Conservation (phyloP, 129 eudicot genomes). For the Heracleum sosnowskyi region DNA sequence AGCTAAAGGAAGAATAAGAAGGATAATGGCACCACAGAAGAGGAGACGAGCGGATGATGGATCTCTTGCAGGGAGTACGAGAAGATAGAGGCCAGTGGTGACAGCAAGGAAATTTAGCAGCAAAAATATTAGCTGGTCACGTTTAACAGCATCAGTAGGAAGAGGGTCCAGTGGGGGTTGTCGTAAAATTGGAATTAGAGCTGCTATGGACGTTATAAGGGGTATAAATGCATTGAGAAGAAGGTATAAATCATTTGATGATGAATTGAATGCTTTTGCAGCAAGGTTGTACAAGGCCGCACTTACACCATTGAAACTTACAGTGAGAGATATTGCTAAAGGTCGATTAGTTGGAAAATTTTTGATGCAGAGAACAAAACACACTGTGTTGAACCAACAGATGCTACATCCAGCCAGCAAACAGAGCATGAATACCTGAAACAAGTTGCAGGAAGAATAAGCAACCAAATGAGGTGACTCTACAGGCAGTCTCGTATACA, state of each 20-base stretch:
- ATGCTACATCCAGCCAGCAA: conserved; percentile 88
- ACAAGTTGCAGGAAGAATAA: not conserved
- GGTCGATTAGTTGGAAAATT: conserved; percentile 58
- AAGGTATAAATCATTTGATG: conserved; percentile 49
- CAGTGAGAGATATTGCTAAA: conserved; percentile 70
- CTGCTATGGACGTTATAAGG: conserved; percentile 45
- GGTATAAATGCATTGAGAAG: conserved; percentile 73
- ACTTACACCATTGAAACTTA: conserved; percentile 86
- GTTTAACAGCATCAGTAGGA: conserved; percentile 24
- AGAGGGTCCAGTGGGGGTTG: conserved; percentile 43
- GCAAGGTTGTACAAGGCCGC: conserved; percentile 86
- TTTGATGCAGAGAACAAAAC: conserved; percentile 68
- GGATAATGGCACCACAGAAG: conserved; percentile 53
- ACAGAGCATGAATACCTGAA: conserved; percentile 69
- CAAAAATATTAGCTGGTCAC: conserved; percentile 54
- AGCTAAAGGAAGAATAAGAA: conserved; percentile 59
- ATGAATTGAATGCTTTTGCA: conserved; percentile 57
- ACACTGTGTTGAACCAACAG: conserved; percentile 92
- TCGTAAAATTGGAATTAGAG: conserved; percentile 58
- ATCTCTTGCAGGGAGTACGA: conserved; percentile 37
- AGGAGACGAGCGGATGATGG: conserved; percentile 29
- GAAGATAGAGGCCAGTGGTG: conserved; percentile 79
- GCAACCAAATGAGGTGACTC: not conserved
- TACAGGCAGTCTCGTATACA: not conserved
- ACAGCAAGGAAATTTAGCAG: conserved; percentile 48